phyloP scores from a whole-genome alignment of 177 flowering plant genomes.

The Vitis hybrid region DNA sequence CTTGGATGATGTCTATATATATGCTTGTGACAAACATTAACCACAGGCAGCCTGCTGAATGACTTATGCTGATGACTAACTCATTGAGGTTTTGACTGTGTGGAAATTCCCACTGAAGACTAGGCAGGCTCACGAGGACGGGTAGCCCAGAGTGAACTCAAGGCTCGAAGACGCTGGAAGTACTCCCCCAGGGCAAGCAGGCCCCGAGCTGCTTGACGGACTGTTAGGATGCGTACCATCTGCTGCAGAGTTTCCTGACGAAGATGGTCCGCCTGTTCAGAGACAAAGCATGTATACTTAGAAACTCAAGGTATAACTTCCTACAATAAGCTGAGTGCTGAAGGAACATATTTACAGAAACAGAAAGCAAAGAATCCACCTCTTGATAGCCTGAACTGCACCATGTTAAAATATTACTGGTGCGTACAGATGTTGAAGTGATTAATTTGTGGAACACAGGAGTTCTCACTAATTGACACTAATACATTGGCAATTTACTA shows the following conservation, averaged over 20 bases:
- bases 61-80: background rate
- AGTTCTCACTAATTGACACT: no score
- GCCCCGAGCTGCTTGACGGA: conserved; percentile 55
- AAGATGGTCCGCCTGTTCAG: conserved; percentile 58
- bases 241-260: conserved; percentile 53
- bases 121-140: conserved; percentile 44
- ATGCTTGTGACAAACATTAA: background rate
- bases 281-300: background rate
- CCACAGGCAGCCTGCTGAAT: conserved; percentile 4
- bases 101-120: background rate
- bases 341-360: no score
- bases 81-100: background rate
- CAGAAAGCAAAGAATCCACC: no score
- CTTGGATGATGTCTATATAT: conserved; percentile 1
- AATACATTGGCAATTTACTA: no score
- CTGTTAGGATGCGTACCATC: conserved; percentile 45
- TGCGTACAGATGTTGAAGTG: no score
- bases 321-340: no score
- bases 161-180: conserved; percentile 47
- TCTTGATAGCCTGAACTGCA: no score
- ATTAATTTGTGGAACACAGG: no score
- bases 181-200: conserved; percentile 61
- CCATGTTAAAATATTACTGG: no score
- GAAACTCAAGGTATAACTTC: background rate
- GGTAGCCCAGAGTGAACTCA: conserved; percentile 47